Evolutionary conservation across 2,329 filamentous ascomycete genomes (phyloP).

Genomic region (Colletotrichum paranaense): DNA sequence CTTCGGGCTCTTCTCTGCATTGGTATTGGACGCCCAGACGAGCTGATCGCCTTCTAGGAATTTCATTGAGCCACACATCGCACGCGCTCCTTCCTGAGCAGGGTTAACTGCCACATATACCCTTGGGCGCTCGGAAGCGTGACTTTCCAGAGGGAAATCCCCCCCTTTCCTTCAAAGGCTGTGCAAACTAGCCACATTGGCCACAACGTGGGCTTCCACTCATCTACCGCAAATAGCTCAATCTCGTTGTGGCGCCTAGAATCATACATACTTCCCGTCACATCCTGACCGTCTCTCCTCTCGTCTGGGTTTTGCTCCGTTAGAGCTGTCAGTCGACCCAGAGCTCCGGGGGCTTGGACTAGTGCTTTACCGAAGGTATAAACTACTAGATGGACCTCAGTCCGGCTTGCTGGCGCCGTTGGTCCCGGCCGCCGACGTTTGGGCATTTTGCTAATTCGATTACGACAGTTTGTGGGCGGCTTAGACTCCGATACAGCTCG

Average conservation of each 20-base stretch:
- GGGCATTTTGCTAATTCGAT: constrained; percentile 18
- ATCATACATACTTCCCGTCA: constrained; percentile 28
- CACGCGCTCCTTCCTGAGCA: constrained; percentile 24
- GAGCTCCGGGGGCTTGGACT: constrained; percentile 22
- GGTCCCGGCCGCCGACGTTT: neutral
- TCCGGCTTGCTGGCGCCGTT: constrained; percentile 23
- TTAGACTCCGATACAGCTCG: constrained; percentile 20
- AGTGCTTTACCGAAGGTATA: constrained; percentile 33
- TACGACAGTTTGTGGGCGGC: constrained; percentile 28
- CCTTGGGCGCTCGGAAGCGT: constrained; percentile 27
- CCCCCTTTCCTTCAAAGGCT: constrained; percentile 24
- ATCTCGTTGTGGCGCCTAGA: constrained; percentile 31
- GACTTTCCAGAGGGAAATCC: constrained; percentile 25
- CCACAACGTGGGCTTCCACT: constrained; percentile 27
- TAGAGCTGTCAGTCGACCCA: constrained; percentile 6
- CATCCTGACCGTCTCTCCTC: constrained; percentile 12
- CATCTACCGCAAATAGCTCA: constrained; percentile 37
- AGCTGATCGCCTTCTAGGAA: constrained; percentile 35
- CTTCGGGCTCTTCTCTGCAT: constrained; percentile 36
- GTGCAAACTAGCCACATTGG: constrained; percentile 37
- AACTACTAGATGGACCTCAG: constrained; percentile 15
- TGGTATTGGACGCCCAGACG: constrained; percentile 33
- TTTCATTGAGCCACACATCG: constrained; percentile 31
- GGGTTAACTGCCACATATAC: constrained; percentile 35
- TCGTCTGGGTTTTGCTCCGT: constrained; percentile 14